A percentile compares a stretch with the other conserved stretches of the same genome.
Conservation (phyloP, 1,139 yeast genomes). For the Debaryomyces coudertii region DNA sequence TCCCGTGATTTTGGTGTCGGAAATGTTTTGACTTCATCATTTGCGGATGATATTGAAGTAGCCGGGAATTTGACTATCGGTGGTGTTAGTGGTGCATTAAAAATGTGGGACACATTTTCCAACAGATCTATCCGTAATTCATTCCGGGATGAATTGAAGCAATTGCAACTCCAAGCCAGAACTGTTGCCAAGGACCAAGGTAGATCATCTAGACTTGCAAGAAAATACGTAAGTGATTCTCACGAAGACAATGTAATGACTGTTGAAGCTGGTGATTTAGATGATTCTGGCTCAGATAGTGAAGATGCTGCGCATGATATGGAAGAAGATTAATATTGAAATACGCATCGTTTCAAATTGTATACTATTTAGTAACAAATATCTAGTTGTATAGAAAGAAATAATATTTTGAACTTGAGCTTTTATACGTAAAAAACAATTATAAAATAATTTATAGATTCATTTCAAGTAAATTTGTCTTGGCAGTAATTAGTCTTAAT, state of each 20-base stretch:
- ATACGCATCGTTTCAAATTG: background rate
- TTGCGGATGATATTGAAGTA: slow-evolving; percentile 86
- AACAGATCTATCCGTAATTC: slow-evolving; percentile 76
- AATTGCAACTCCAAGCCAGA: slow-evolving; percentile 59
- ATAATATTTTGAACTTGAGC: background rate
- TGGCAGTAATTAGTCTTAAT: too few relatives aligned
- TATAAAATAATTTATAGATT: too few relatives aligned
- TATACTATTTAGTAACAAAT: slow-evolving; percentile 3
- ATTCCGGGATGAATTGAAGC: slow-evolving; percentile 60
- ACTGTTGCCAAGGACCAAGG: slow-evolving; percentile 57
- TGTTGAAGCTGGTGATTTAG: slow-evolving; percentile 61
- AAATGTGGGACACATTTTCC: slow-evolving; percentile 90
- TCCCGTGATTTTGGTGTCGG: slow-evolving; percentile 96
- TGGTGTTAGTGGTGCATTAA: slow-evolving; percentile 82
- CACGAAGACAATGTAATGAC: slow-evolving; percentile 59
- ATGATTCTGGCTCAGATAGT: slow-evolving; percentile 59
- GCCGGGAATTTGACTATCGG: slow-evolving; percentile 86
- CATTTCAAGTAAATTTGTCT: too few relatives aligned
- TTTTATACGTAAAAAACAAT: too few relatives aligned
- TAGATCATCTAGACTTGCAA: slow-evolving; percentile 70
- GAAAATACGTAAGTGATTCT: slow-evolving; percentile 59
- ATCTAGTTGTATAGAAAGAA: slow-evolving; percentile 1
- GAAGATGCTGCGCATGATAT: slow-evolving; percentile 39
- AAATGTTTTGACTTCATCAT: slow-evolving; percentile 79
- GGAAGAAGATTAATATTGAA: slow-evolving; percentile 18